phyloP scores from a whole-genome alignment of 768 basidiomycete genomes.

The Russula virescens region DNA sequence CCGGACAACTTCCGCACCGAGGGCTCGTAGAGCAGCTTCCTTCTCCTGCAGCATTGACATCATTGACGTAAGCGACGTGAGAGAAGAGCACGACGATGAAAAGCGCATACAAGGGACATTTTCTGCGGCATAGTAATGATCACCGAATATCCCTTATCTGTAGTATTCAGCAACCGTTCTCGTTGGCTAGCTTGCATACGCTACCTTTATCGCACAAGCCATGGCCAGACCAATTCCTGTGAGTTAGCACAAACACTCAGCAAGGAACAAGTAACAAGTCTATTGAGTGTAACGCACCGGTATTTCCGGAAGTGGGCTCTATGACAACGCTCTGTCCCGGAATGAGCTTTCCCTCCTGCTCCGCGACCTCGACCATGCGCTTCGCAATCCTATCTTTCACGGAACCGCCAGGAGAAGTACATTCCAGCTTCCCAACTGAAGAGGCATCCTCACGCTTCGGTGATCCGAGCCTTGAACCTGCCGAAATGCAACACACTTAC shows the following conservation, averaged over 20 bases:
- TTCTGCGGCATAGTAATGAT: slow-evolving; percentile 91
- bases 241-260: neutral
- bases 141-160: slow-evolving; percentile 73
- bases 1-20: slow-evolving; percentile 92
- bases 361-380: slow-evolving; percentile 94
- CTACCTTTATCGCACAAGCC: slow-evolving; percentile 90
- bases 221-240: slow-evolving; percentile 82
- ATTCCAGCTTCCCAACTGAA: slow-evolving; percentile 86
- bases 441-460: neutral
- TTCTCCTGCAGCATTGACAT: slow-evolving; percentile 58
- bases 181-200: slow-evolving; percentile 21
- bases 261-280: neutral
- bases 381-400: slow-evolving; percentile 97
- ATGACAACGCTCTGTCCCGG: slow-evolving; percentile 89
- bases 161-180: slow-evolving; percentile 56
- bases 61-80: neutral
- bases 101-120: slow-evolving; percentile 68
- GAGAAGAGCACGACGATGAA: neutral
- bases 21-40: slow-evolving; percentile 81
- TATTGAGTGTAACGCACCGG: slow-evolving; percentile 48
- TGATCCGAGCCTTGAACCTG: neutral
- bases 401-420: slow-evolving; percentile 84
- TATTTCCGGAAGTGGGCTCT: slow-evolving; percentile 93
- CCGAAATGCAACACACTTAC: slow-evolving; percentile 45
- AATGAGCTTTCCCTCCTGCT: slow-evolving; percentile 76